These are phyloP conservation scores for Barnettozyma salicaria DNA, from an alignment of 805 yeast species.

Conservation along the genomic window DNA sequence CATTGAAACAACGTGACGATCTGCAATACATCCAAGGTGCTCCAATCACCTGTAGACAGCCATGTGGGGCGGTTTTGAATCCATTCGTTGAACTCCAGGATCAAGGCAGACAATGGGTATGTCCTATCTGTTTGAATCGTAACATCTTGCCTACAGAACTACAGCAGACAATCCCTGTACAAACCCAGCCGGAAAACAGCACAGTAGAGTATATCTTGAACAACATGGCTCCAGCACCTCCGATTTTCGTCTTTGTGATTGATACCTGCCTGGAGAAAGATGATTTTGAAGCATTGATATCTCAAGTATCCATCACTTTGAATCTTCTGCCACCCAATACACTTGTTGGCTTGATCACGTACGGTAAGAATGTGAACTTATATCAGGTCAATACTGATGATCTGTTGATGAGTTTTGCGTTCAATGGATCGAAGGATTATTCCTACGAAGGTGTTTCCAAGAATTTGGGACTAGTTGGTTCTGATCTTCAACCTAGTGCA, in stretches of 20 bases:
- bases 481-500: constrained; percentile 24
- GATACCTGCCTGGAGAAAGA: constrained; percentile 52
- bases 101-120: constrained; percentile 39
- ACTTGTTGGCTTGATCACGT: constrained; percentile 51
- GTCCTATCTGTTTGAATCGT: constrained; percentile 48
- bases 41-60: constrained; percentile 44
- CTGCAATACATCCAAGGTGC: constrained; percentile 33
- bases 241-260: constrained; percentile 48
- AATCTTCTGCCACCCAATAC: constrained; percentile 49
- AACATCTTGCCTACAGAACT: constrained; percentile 40
- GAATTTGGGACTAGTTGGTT: constrained; percentile 39
- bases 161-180: constrained; percentile 10
- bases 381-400: constrained; percentile 42
- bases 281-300: constrained; percentile 46
- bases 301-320: constrained; percentile 39
- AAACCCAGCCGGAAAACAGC: constrained; percentile 23
- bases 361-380: constrained; percentile 53
- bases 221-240: constrained; percentile 29
- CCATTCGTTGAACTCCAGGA: constrained; percentile 38
- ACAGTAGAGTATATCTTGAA: constrained; percentile 47
- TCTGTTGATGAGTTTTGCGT: constrained; percentile 33
- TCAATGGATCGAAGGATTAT: constrained; percentile 53
- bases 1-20: constrained; percentile 43
- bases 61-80: constrained; percentile 47
- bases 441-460: constrained; percentile 40